Conservation (phyloP, 768 basidiomycete genomes). For the Amanita thiersii region DNA sequence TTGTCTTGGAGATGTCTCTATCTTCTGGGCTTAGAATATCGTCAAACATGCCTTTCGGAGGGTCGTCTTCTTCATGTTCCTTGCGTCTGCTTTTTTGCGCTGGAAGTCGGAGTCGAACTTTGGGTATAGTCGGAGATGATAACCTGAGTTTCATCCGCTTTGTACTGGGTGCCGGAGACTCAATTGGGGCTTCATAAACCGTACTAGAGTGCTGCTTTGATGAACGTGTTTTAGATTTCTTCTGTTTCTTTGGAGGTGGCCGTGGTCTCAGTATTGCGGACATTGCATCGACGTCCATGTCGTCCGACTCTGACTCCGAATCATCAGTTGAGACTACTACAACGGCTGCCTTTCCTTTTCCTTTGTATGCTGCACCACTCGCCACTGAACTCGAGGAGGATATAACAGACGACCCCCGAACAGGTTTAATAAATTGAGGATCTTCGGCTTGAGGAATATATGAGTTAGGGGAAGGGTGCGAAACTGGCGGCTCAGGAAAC, state of each 20-base stretch:
- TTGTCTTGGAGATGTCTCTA: conserved; percentile 65
- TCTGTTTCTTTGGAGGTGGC: conserved; percentile 15
- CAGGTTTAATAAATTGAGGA: conserved; percentile 8
- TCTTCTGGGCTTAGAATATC: conserved; percentile 66
- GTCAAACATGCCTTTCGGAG: conserved; percentile 66
- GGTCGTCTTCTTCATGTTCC: conserved; percentile 57
- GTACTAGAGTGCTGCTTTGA: conserved; percentile 10
- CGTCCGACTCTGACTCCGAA: conserved; percentile 23
- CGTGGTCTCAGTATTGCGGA: conserved; percentile 13
- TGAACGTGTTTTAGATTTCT: conserved; percentile 18
- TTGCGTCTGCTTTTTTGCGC: conserved; percentile 61
- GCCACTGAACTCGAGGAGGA: conserved; percentile 26
- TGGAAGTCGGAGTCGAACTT: conserved; percentile 45
- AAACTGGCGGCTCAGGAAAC: conserved; percentile 13
- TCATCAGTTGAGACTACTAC: conserved; percentile 14
- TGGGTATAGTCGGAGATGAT: conserved; percentile 28
- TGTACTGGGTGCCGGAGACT: conserved; percentile 26
- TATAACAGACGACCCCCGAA: conserved; percentile 32
- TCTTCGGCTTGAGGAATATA: conserved; percentile 8
- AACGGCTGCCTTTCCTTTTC: conserved; percentile 24
- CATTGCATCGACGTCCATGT: conserved; percentile 20
- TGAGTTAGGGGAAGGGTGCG: conserved; percentile 1
- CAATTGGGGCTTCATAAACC: conserved; percentile 7
- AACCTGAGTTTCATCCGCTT: conserved; percentile 44
- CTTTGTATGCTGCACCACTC: conserved; percentile 13